Percentiles rank a stretch among this genome's conserved stretches.
Evolutionary conservation across 768 basidiomycete genomes (phyloP).

Genomic region (Omphalotus guepiniiformis): DNA sequence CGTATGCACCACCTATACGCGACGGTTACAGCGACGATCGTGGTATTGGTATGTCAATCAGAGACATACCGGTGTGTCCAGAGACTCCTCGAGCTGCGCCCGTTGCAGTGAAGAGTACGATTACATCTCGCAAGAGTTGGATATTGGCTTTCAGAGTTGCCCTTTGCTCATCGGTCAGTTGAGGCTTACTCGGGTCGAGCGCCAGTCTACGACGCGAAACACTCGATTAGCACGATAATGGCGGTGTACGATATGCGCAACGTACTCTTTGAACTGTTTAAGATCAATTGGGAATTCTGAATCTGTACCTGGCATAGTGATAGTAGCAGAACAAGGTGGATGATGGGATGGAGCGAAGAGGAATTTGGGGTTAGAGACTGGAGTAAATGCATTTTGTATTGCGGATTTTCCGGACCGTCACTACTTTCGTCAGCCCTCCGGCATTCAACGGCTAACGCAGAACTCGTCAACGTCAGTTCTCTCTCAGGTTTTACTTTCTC

Average conservation of each 20-base stretch:
- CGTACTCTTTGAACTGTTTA: slow-evolving; percentile 67
- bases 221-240: slow-evolving; percentile 11
- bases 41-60: not conserved
- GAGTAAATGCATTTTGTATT: no score
- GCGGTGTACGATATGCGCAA: not conserved
- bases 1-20: slow-evolving; percentile 53
- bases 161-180: slow-evolving; percentile 61
- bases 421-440: no score
- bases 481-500: no score
- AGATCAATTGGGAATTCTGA: slow-evolving; percentile 74
- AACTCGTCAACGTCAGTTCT: no score
- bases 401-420: no score
- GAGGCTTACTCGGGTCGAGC: slow-evolving; percentile 66
- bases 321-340: no score
- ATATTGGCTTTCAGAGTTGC: slow-evolving; percentile 62
- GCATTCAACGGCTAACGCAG: no score
- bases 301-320: slow-evolving; percentile 38
- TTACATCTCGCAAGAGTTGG: slow-evolving; percentile 77
- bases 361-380: no score
- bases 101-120: slow-evolving; percentile 82
- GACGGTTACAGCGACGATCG: not conserved
- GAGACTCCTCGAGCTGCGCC: slow-evolving; percentile 84
- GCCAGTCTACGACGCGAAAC: slow-evolving; percentile 43
- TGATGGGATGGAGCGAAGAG: no score
- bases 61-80: slow-evolving; percentile 68